Evolutionary conservation across 495 filamentous ascomycete genomes (phyloP).

Genomic region (Parathielavia appendiculata): DNA sequence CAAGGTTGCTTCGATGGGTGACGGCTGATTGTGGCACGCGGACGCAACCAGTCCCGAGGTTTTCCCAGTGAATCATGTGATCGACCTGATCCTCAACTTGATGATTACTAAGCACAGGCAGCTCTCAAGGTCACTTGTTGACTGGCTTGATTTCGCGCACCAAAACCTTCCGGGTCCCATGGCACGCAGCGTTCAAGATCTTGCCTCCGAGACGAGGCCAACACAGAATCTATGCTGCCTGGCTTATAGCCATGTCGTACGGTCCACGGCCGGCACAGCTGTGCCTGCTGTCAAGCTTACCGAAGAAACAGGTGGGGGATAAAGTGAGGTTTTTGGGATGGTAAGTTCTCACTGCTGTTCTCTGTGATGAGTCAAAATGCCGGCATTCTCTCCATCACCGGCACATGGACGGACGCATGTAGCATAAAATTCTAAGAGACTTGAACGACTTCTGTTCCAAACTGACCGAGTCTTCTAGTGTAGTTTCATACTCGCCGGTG

Average conservation of each 20-base stretch:
- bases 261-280: conserved; percentile 61
- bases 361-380: too few relatives aligned
- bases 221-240: not conserved
- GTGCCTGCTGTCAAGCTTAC: conserved; percentile 62
- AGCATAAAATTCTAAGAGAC: too few relatives aligned
- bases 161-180: not conserved
- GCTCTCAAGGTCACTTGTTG: not conserved
- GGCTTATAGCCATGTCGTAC: conserved; percentile 41
- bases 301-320: conserved; percentile 48
- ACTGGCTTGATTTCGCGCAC: not conserved
- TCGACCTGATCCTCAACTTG: not conserved
- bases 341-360: conserved; percentile 47
- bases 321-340: conserved; percentile 93
- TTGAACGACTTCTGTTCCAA: not conserved
- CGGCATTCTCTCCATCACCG: too few relatives aligned
- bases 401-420: too few relatives aligned
- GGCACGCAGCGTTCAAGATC: not conserved
- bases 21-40: conserved; percentile 11
- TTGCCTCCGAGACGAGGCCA: not conserved
- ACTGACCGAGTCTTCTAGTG: conserved; percentile 46
- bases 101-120: not conserved
- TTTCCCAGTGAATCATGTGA: not conserved
- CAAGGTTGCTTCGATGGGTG: conserved; percentile 6
- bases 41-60: not conserved
- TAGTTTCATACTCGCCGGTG: conserved; percentile 58